Conservation (phyloP, 2,329 filamentous ascomycete species). For the Orbilia ellipsospora region DNA sequence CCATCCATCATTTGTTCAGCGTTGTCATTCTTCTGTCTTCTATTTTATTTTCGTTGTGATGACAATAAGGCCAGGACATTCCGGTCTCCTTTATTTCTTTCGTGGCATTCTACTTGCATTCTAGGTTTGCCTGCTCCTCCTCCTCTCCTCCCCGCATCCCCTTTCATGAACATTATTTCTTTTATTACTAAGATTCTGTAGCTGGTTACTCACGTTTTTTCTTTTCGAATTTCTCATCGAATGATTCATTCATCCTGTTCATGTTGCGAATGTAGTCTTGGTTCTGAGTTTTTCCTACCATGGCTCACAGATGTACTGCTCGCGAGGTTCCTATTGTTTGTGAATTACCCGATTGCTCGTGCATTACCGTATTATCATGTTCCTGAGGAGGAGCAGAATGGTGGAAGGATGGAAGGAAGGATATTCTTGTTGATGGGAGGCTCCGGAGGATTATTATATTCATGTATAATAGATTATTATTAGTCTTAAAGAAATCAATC, state of each 20-base stretch:
- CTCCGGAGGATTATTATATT: conserved; percentile 19
- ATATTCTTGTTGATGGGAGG: neutral
- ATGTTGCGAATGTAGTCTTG: neutral
- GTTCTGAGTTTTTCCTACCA: neutral
- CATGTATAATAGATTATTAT: conserved; percentile 54
- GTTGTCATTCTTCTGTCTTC: conserved; percentile 11
- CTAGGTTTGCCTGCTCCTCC: conserved; percentile 13
- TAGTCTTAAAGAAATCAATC: neutral
- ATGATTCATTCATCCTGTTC: conserved; percentile 6
- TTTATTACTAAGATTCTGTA: conserved; percentile 7
- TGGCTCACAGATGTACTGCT: neutral
- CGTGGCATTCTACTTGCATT: neutral
- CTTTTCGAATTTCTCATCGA: neutral
- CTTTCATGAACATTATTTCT: neutral
- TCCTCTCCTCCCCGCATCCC: conserved; percentile 16
- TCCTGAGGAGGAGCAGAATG: neutral
- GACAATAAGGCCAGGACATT: conserved; percentile 1
- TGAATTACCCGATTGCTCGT: conserved; percentile 1
- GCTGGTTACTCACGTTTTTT: conserved; percentile 22
- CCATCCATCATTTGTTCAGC: conserved; percentile 35
- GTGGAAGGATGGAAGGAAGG: neutral
- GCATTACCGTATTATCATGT: conserved; percentile 7
- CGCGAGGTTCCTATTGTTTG: too few relatives aligned
- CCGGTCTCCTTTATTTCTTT: neutral
- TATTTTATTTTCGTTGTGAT: conserved; percentile 5